Evolutionary conservation across 2,329 filamentous ascomycete species (phyloP).

Genomic region (Microcyclospora tardicrescens): DNA sequence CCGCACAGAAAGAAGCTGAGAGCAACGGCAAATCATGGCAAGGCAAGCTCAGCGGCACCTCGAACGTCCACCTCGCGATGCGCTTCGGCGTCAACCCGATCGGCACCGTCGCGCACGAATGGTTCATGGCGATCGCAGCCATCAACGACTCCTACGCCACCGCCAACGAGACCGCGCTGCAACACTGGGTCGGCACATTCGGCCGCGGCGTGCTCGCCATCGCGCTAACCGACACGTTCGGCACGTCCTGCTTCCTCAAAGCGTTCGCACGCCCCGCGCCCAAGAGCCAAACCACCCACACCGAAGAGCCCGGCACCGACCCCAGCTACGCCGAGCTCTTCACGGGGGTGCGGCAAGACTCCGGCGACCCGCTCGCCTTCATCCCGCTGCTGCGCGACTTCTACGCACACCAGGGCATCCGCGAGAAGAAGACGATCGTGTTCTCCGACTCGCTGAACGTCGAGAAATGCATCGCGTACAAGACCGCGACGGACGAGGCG

Average conservation of each 20-base stretch:
- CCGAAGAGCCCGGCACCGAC: slow-evolving; percentile 7
- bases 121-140: slow-evolving; percentile 98
- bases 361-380: slow-evolving; percentile 70
- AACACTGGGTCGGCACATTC: slow-evolving; percentile 85
- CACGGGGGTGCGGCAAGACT: slow-evolving; percentile 77
- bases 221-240: slow-evolving; percentile 91
- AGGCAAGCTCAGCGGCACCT: slow-evolving; percentile 74
- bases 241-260: slow-evolving; percentile 75
- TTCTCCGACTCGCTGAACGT: slow-evolving; percentile 94
- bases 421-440: slow-evolving; percentile 73
- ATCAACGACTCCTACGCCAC: slow-evolving; percentile 73
- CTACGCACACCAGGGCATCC: slow-evolving; percentile 63
- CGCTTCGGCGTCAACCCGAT: slow-evolving; percentile 73
- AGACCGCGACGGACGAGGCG: slow-evolving; percentile 62
- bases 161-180: slow-evolving; percentile 72
- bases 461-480: slow-evolving; percentile 82
- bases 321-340: slow-evolving; percentile 70
- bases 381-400: slow-evolving; percentile 68
- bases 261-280: slow-evolving; percentile 60
- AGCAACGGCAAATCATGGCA: slow-evolving; percentile 43
- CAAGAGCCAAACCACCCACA: slow-evolving; percentile 12
- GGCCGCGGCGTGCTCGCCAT: slow-evolving; percentile 63
- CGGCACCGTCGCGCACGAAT: slow-evolving; percentile 90
- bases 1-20: slow-evolving; percentile 59
- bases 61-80: slow-evolving; percentile 96